Conservation (phyloP, 768 basidiomycete genomes). For the Pilatotrama ljubarskyi region DNA sequence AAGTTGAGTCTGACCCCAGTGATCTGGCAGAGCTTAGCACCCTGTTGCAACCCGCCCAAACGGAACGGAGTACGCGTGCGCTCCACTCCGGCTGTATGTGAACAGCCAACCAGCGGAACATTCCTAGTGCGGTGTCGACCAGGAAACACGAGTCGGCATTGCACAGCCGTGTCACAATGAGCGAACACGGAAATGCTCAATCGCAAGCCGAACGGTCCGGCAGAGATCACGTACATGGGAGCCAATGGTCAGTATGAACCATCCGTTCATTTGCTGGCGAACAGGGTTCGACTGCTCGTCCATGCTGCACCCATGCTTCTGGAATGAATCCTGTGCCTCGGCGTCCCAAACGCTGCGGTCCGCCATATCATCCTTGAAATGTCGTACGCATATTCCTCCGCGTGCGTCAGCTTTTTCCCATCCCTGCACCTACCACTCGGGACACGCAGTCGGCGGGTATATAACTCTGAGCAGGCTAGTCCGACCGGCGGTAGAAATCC, state of each 20-base stretch:
- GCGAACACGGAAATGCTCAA: too few relatives aligned
- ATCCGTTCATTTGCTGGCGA: background rate
- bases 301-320: background rate
- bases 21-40: too few relatives aligned
- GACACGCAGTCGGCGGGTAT: background rate
- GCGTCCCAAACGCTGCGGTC: background rate
- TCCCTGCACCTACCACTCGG: background rate
- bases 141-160: too few relatives aligned
- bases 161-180: too few relatives aligned
- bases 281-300: background rate
- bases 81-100: too few relatives aligned
- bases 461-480: background rate
- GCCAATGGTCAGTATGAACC: background rate
- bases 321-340: background rate
- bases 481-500: background rate
- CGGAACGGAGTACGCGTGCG: too few relatives aligned
- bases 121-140: too few relatives aligned
- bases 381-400: background rate
- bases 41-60: too few relatives aligned
- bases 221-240: background rate
- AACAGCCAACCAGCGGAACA: too few relatives aligned
- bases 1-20: too few relatives aligned
- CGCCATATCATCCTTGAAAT: background rate
- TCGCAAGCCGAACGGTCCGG: too few relatives aligned
- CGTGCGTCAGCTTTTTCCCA: conserved; percentile 2